Conservation (phyloP, 2,329 filamentous ascomycete genomes). For the Podosphaera fusca region DNA sequence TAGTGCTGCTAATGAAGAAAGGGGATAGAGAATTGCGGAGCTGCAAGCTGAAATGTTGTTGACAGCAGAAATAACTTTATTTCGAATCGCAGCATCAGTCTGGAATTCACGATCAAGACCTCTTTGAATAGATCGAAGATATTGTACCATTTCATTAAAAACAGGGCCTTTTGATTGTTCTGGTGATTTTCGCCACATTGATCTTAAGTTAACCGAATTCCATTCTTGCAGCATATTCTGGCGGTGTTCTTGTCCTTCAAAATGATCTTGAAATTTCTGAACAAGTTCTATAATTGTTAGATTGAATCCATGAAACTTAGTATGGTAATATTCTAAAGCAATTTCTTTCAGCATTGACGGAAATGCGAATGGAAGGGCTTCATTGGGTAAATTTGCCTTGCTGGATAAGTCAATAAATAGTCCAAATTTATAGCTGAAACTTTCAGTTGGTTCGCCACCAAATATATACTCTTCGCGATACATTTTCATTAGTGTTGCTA, state of each 20-base stretch:
- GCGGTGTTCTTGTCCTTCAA: background rate
- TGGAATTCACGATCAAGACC: slow-evolving; percentile 1
- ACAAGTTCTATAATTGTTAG: background rate
- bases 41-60: background rate
- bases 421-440: background rate
- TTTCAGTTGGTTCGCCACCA: background rate
- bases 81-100: background rate
- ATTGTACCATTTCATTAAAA: background rate
- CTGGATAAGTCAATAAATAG: background rate
- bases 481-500: background rate
- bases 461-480: background rate
- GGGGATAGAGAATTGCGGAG: background rate
- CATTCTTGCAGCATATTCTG: background rate
- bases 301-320: background rate
- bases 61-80: background rate
- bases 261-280: background rate
- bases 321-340: background rate
- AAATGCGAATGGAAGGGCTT: background rate
- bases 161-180: background rate
- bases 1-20: background rate
- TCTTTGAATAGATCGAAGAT: background rate
- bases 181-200: background rate
- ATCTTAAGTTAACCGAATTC: background rate
- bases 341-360: background rate
- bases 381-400: background rate